Base-by-base conservation (phyloP, 2,329 filamentous ascomycete genomes). In the Thelonectria rubi region DNA sequence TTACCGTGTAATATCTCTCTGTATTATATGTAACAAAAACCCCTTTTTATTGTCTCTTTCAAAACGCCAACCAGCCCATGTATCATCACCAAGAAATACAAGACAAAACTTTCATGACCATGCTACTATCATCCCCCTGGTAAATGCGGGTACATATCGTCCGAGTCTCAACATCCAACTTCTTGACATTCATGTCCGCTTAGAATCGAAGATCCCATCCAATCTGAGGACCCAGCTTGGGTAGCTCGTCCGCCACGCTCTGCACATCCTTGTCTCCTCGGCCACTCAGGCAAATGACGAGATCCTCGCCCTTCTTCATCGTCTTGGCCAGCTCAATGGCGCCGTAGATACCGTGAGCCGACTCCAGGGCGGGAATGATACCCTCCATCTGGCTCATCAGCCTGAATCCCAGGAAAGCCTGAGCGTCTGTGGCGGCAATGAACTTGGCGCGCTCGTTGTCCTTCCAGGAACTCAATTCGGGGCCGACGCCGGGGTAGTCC, bases 261-360 rank as follows among this genome's bases (percentile, higher is more conserved):
- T 99, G 94, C 61, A 99, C 95, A 75, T 99, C 95, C 87, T 99
- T 99, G 79, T 99, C 95, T 65, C 95, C 95, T 70, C 95, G 85
- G 9, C 95, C 95, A 74, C 91, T 96, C 39, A 99, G 78, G 79
- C 94, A 98, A 65, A 99, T 94, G 62, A 99, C 94, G 26, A 99
- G 81, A 73, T 98, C 93, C 80, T 97, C 82, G 54, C 87, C 93
- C 81, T 93, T 92, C 68, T 85, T 84, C 92, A 97, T 94, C 60
- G 89, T 92, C 88, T 97, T 97, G 64, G 94, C 94, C 61, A 98
- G 80, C 80, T 98, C 88, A 60, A 98, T 81, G 11, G 92, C 94
- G 14, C 94, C 95, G 71, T 86, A 97, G 73, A 99, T 88, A 21
- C 94, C 95, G 81, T 99, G 95, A 1, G 93, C 91, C 8, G 92